These are phyloP conservation scores for Lactarius evosmus DNA, from an alignment of 768 basidiomycete species.

Conservation along the genomic window DNA sequence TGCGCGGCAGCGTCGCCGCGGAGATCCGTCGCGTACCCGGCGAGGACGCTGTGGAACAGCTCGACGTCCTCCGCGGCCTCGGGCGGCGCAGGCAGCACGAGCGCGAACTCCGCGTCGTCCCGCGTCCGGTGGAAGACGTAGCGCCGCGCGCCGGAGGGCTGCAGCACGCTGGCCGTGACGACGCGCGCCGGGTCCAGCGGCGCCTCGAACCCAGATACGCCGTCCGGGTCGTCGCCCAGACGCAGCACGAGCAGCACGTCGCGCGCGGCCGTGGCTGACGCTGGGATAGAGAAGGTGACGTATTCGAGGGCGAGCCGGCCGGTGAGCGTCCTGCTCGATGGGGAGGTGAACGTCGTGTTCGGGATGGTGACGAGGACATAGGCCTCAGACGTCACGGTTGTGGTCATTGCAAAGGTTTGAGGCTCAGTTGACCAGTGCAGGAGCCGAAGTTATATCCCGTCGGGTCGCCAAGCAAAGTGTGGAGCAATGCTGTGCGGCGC, in stretches of 20 bases:
- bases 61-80: slow-evolving; percentile 17
- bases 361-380: slow-evolving; percentile 25
- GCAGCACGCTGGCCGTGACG: slow-evolving; percentile 14
- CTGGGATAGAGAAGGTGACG: slow-evolving; percentile 18
- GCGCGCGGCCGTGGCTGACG: not conserved
- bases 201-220: slow-evolving; percentile 19
- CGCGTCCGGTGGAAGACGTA: slow-evolving; percentile 26
- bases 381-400: slow-evolving; percentile 8
- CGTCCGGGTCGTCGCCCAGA: slow-evolving; percentile 5
- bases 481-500: not conserved
- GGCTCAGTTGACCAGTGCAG: not conserved
- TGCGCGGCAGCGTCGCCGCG: slow-evolving; percentile 1
- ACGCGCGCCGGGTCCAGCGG: slow-evolving; percentile 25
- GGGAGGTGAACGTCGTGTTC: slow-evolving; percentile 21
- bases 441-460: not conserved
- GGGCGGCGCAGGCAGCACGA: slow-evolving; percentile 17
- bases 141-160: slow-evolving; percentile 16
- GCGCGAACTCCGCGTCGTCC: slow-evolving; percentile 23
- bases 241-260: slow-evolving; percentile 28
- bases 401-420: slow-evolving; percentile 3
- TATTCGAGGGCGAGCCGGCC: slow-evolving; percentile 25
- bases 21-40: slow-evolving; percentile 20
- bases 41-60: slow-evolving; percentile 26
- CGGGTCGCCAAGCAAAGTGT: not conserved
- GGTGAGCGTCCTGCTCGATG: slow-evolving; percentile 14